Evolutionary conservation across 495 filamentous ascomycete genomes (phyloP), one percentile per base, ranked within the genome.

Genomic region (Podospora pseudopauciseta): DNA sequence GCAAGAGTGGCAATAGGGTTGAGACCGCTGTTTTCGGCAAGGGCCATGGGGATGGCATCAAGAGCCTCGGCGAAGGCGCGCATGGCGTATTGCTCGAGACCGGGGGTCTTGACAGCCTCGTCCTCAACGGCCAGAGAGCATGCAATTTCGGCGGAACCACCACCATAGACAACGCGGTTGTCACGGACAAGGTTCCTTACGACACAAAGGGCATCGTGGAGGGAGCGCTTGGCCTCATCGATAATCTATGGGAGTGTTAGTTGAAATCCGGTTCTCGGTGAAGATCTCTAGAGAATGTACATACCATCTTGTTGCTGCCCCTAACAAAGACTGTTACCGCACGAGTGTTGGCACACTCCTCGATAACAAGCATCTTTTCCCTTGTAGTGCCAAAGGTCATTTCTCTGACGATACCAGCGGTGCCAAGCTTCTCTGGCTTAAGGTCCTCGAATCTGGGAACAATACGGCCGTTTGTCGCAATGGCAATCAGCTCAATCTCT

Each of bases 291-390:
- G 27, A 6, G 16, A 18, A 28, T 5, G 0, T 19, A 64, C 84
- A 75, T 76, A 94, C 92, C 95, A 99, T 99, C 86, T 98, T 99
- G 86, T 99, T 99, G 84, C 93, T 96, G 72, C 95, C 95, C 77
- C 95, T 84, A 60, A 99, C 89, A 76, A 99, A 99, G 57, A 95
- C 87, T 0, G 95, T 99, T 60, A 98, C 95, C 32, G 95, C 95
- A 68, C 95, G 86, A 62, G 92, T 97, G 83, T 99, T 98, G 76
- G 96, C 95, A 75, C 95, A 98, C 81, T 98, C 95, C 80, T 99
- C 95, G 74, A 99, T 98, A 64, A 99, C 91, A 67, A 99, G 86
- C 95, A 99, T 99, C 86, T 97, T 97, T 79, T 99, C 95, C 75
- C 95, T 86, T 30, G 96, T 98, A 4, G 95, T 99, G 72, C 95